Conservation (phyloP, 176 grass and related monocot genomes). For the Secale cereale region DNA sequence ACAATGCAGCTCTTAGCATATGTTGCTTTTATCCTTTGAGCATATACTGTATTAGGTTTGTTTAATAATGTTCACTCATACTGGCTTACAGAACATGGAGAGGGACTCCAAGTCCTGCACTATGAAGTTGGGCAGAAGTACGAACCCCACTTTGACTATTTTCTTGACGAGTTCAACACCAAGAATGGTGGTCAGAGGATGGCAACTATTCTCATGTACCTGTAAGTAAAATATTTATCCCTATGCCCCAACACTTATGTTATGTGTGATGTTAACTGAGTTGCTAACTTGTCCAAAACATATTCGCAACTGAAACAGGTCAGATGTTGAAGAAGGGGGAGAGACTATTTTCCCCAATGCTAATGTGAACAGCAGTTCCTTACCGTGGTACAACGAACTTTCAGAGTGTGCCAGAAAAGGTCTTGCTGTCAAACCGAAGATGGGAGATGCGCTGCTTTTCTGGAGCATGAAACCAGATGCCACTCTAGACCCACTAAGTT, state of each 20-base stretch:
- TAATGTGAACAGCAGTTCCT: constrained; percentile 65
- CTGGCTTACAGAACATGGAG: constrained; percentile 60
- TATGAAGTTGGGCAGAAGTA: constrained; percentile 99
- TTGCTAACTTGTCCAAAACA: background rate
- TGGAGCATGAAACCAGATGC: constrained; percentile 96
- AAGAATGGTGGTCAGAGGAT: constrained; percentile 90
- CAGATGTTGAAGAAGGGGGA: constrained; percentile 95
- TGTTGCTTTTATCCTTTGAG: background rate
- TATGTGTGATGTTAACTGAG: background rate
- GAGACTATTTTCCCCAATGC: constrained; percentile 95
- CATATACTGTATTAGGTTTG: background rate
- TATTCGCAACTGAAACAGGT: constrained; percentile 30
- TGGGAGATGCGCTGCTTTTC: constrained; percentile 91
- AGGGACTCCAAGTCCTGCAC: constrained; percentile 88
- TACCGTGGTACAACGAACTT: constrained; percentile 74
- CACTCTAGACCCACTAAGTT: constrained; percentile 76
- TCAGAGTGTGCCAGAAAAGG: constrained; percentile 83
- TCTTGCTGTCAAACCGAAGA: constrained; percentile 75
- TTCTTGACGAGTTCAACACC: constrained; percentile 80
- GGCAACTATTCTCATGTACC: constrained; percentile 96
- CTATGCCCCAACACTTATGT: background rate
- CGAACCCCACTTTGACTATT: constrained; percentile 89
- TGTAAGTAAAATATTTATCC: constrained; percentile 57
- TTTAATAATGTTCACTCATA: background rate
- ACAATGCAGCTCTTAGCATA: background rate